Conservation (phyloP, 352 stramenopile species). For the Pythium phragmitis region DNA sequence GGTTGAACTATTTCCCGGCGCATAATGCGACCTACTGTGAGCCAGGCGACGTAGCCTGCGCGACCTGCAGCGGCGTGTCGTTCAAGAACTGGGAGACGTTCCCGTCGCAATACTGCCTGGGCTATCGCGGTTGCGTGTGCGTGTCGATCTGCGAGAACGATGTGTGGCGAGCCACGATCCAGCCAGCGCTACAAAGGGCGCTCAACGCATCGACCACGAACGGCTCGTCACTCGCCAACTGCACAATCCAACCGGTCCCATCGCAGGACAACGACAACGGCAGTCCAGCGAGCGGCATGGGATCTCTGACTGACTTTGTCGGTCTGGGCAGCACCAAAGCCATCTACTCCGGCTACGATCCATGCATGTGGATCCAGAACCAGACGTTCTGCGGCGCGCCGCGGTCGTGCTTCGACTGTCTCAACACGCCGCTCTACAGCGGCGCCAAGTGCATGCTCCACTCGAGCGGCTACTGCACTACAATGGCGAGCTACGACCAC, state of each 20-base stretch:
- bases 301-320: conserved; percentile 17
- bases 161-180: conserved; percentile 41
- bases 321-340: conserved; percentile 28
- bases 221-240: conserved; percentile 4
- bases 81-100: conserved; percentile 39
- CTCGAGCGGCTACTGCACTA: conserved; percentile 53
- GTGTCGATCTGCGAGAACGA: conserved; percentile 46
- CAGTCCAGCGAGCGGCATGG: not conserved
- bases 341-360: conserved; percentile 36
- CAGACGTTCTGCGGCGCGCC: conserved; percentile 45
- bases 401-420: conserved; percentile 57
- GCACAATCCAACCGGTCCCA: conserved; percentile 18
- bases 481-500: conserved; percentile 41
- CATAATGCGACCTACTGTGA: conserved; percentile 60
- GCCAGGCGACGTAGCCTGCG: conserved; percentile 35
- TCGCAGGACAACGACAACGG: not conserved
- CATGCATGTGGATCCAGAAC: conserved; percentile 67
- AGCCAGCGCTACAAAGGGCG: conserved; percentile 29
- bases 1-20: conserved; percentile 63
- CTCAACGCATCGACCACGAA: conserved; percentile 11
- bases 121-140: conserved; percentile 43
- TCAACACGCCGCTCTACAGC: conserved; percentile 29
- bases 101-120: conserved; percentile 50
- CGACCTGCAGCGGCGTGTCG: conserved; percentile 31
- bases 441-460: conserved; percentile 49